A percentile compares a stretch with the other conserved stretches of the same genome.
Conservation (phyloP, 2,329 filamentous ascomycete species). For the Botryotinia narcissicola region DNA sequence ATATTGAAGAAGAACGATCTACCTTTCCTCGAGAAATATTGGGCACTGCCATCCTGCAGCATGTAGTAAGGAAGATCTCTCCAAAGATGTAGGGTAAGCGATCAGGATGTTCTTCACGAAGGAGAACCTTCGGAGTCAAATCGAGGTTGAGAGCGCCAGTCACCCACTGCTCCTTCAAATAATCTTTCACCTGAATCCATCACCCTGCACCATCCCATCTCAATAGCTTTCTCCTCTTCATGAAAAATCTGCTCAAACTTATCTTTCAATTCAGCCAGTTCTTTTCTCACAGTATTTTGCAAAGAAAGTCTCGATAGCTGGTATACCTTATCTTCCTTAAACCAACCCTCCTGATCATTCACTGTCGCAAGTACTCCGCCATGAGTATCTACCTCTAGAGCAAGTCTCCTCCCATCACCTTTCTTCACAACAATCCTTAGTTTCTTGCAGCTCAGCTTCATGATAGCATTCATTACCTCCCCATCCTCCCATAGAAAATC, state of each 20-base stretch:
- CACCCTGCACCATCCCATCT: conserved; percentile 24
- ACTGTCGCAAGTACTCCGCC: background rate
- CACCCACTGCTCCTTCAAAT: background rate
- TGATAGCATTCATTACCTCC: conserved; percentile 28
- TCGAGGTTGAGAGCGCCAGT: background rate
- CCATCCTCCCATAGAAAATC: conserved; percentile 30
- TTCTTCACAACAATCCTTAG: conserved; percentile 34
- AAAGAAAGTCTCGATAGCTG: background rate
- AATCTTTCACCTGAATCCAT: conserved; percentile 4
- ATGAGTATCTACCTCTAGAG: background rate
- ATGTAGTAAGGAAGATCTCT: background rate
- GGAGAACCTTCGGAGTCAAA: background rate
- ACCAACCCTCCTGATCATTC: conserved; percentile 15
- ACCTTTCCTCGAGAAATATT: background rate
- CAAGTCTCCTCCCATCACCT: background rate
- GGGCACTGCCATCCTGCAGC: too few relatives aligned
- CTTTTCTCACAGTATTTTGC: background rate
- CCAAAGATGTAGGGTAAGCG: too few relatives aligned
- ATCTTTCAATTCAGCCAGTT: conserved; percentile 29
- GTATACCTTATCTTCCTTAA: conserved; percentile 16
- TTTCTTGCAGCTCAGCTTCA: conserved; percentile 26
- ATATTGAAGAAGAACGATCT: background rate
- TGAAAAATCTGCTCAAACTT: conserved; percentile 30
- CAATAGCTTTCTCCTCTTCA: conserved; percentile 25
- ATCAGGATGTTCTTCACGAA: background rate